A percentile compares a stretch with the other conserved stretches of the same genome.
Evolutionary conservation across 2,329 filamentous ascomycete genomes (phyloP).

Genomic region (Fusarium drepaniforme): DNA sequence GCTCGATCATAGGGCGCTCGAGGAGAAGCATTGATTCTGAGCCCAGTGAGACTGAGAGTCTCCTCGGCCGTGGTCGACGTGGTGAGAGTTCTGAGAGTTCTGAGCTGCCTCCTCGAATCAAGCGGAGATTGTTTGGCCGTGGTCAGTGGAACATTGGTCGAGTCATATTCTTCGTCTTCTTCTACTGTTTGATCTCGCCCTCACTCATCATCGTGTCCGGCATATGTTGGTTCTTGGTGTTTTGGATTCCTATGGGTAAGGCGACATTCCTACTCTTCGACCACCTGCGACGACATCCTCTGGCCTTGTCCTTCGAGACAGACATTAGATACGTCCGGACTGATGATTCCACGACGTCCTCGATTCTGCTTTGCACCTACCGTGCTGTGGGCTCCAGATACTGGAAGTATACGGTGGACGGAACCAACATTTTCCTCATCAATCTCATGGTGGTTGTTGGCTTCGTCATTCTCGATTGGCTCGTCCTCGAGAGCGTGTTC

Average conservation of each 20-base stretch:
- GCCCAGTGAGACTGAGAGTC: slow-evolving; percentile 87
- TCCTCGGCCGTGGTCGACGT: slow-evolving; percentile 74
- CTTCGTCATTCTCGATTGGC: slow-evolving; percentile 95
- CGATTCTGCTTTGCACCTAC: slow-evolving; percentile 96
- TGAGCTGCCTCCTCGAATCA: slow-evolving; percentile 60
- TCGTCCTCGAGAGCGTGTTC: slow-evolving; percentile 77
- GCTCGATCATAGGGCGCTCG: slow-evolving; percentile 87
- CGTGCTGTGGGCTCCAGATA: slow-evolving; percentile 94
- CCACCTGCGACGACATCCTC: slow-evolving; percentile 90
- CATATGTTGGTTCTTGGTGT: slow-evolving; percentile 96
- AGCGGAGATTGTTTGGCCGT: slow-evolving; percentile 91
- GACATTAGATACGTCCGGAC: slow-evolving; percentile 81
- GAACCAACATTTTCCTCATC: slow-evolving; percentile 99
- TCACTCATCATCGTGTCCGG: slow-evolving; percentile 86
- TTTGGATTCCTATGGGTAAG: slow-evolving; percentile 98
- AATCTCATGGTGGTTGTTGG: slow-evolving; percentile 94
- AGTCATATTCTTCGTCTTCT: slow-evolving; percentile 95
- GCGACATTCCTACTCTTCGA: slow-evolving; percentile 90
- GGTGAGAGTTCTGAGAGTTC: slow-evolving; percentile 57
- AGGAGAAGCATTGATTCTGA: slow-evolving; percentile 90
- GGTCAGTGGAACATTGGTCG: slow-evolving; percentile 96
- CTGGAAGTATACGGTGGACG: slow-evolving; percentile 99
- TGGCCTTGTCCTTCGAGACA: slow-evolving; percentile 93
- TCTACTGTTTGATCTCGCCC: slow-evolving; percentile 92
- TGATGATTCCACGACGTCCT: slow-evolving; percentile 79